Evolutionary conservation across 2,329 filamentous ascomycete genomes (phyloP), one percentile per base, ranked within the genome.

Genomic region (Aspergillus ochraceus): DNA sequence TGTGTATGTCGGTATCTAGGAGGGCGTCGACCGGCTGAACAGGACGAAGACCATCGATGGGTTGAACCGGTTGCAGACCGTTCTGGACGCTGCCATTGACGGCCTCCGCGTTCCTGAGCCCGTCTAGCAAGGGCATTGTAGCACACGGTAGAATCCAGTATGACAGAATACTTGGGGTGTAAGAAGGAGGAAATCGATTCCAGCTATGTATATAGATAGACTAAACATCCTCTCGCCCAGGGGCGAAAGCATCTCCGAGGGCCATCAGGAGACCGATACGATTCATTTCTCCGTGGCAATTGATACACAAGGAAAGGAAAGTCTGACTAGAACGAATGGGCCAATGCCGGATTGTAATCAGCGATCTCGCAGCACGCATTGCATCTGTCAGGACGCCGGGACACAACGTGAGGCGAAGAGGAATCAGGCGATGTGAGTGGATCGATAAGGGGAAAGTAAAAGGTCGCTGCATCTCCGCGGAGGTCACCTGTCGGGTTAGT

Each of bases 51-150:
- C 59, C 55, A 20, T 63, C 54, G 47, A 64, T 17, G 4, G 39
- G 54, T 24, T 53, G 55, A 12, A 53, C 32, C 49, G 60, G 42
- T 4, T 61, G 39, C 42, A 57, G 46, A 30, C 59, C 57, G 49
- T 62, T 58, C 39, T 58, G 57, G 47, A 60, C 46, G 52, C 65
- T 68, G 61, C 62, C 64, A 56, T 67, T 64, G 52, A 67, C 64
- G 50, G 65, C 60, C 39, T 71, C 66, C 30, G 65, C 63, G 45
- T 64, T 59, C 36, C 65, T 68, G 29, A 70, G 61, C 50, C 68
- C 66, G 54, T 73, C 71, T 17, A 75, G 59, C 46, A 73, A 64
- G 24, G 70, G 70, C 73, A 74, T 75, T 39, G 52, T 66, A 53
- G 19, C 30, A 49, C 26, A 45, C 6, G 19, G 26, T 50, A 22